Conservation (phyloP, 352 stramenopile genomes). For the Pythium volutum region DNA sequence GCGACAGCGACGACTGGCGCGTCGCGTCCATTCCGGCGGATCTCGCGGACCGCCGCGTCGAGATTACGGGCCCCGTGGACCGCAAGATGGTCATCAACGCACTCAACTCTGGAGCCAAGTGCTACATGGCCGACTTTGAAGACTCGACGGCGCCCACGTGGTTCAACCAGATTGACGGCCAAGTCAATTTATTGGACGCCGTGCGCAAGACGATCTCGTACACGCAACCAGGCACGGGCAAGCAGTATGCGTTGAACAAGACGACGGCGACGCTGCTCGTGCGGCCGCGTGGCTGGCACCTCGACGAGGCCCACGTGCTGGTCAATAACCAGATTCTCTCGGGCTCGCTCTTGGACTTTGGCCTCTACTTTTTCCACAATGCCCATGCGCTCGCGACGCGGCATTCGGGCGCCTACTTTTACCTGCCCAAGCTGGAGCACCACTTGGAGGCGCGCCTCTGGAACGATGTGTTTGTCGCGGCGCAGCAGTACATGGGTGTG, state of each 20-base stretch:
- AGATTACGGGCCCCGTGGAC: conserved; percentile 95
- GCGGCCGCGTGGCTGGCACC: conserved; percentile 91
- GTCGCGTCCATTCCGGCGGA: conserved; percentile 81
- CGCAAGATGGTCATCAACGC: conserved; percentile 98
- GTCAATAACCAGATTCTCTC: conserved; percentile 92
- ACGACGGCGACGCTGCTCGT: conserved; percentile 90
- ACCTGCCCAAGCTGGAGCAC: conserved; percentile 95
- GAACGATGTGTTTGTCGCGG: conserved; percentile 96
- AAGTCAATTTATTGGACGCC: conserved; percentile 92
- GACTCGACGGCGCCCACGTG: conserved; percentile 92
- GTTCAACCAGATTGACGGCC: conserved; percentile 92
- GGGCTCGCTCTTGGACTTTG: conserved; percentile 95
- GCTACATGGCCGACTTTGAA: conserved; percentile 97
- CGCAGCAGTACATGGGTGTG: conserved; percentile 90
- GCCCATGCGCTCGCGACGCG: conserved; percentile 80
- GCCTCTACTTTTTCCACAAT: conserved; percentile 97
- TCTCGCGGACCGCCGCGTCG: conserved; percentile 90
- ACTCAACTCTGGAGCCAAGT: conserved; percentile 93
- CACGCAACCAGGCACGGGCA: conserved; percentile 59
- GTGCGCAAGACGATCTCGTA: conserved; percentile 89
- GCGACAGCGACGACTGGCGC: conserved; percentile 71
- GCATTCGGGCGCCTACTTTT: conserved; percentile 92
- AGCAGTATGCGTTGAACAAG: conserved; percentile 76
- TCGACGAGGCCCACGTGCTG: conserved; percentile 93
- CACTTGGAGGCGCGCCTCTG: conserved; percentile 95